These are phyloP conservation scores for Rhododendron ferrugineum DNA, from an alignment of 148 eudicot species.

Conservation along the genomic window DNA sequence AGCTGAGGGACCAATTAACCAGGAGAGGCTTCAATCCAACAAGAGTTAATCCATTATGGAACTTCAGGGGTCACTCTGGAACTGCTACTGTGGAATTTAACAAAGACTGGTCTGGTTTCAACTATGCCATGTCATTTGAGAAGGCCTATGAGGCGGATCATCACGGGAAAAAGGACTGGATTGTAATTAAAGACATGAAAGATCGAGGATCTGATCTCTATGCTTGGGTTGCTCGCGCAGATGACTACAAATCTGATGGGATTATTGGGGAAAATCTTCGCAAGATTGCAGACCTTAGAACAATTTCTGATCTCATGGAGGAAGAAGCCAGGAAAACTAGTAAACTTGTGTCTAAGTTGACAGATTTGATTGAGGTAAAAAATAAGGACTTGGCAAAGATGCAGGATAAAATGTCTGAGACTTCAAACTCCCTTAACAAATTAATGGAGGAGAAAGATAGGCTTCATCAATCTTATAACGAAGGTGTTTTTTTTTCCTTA, in stretches of 20 bases:
- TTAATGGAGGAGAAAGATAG: slow-evolving; percentile 69
- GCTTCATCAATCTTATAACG: slow-evolving; percentile 75
- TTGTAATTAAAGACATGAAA: slow-evolving; percentile 17
- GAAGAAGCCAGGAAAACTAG: slow-evolving; percentile 61
- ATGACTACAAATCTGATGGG: slow-evolving; percentile 65
- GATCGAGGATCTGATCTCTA: slow-evolving; percentile 53
- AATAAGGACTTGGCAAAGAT: slow-evolving; percentile 56
- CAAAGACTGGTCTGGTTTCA: slow-evolving; percentile 81
- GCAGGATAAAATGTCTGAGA: slow-evolving; percentile 45
- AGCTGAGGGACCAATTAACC: slow-evolving; percentile 71
- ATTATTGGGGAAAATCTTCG: slow-evolving; percentile 81
- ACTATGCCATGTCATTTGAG: slow-evolving; percentile 83
- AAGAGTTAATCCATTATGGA: slow-evolving; percentile 83
- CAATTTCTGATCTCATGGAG: slow-evolving; percentile 64
- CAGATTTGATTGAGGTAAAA: slow-evolving; percentile 61
- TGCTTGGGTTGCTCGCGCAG: slow-evolving; percentile 98
- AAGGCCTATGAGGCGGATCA: slow-evolving; percentile 74
- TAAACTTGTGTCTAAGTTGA: slow-evolving; percentile 65
- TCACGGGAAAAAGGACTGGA: slow-evolving; percentile 87
- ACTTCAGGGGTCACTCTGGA: slow-evolving; percentile 80
- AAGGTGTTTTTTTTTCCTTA: slow-evolving; percentile 34
- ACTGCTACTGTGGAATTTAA: slow-evolving; percentile 77
- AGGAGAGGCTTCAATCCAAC: slow-evolving; percentile 78
- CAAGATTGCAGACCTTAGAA: slow-evolving; percentile 74
- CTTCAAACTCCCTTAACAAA: slow-evolving; percentile 39